Evolutionary conservation across 139 green algal species (phyloP).

Genomic region (Ettlia oleoabundans): DNA sequence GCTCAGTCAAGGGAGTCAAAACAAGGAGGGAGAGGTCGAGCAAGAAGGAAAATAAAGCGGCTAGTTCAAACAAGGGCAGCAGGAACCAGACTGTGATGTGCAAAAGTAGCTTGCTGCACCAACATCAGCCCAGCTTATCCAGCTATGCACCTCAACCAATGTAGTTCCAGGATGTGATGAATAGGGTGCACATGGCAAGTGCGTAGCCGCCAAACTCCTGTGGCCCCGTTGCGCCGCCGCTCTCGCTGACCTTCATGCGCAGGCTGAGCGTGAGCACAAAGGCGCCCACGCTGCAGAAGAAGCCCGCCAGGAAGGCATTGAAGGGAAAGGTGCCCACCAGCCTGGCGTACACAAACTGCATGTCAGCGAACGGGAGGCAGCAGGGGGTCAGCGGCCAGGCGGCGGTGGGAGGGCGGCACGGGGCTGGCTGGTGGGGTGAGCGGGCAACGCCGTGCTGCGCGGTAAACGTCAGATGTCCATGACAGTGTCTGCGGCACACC

Average conservation of each 20-base stretch:
- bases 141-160: constrained; percentile 60
- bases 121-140: too few relatives aligned
- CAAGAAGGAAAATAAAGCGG: not conserved
- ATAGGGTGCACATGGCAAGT: constrained; percentile 72
- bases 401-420: not conserved
- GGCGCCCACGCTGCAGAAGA: constrained; percentile 77
- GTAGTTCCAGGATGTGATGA: constrained; percentile 78
- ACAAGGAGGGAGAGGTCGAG: too few relatives aligned
- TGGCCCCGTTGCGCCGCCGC: constrained; percentile 54
- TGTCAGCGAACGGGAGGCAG: not conserved
- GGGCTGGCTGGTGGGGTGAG: not conserved
- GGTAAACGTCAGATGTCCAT: too few relatives aligned
- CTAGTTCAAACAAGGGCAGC: not conserved
- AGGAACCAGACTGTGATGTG: not conserved
- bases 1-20: too few relatives aligned
- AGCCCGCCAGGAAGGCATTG: constrained; percentile 84
- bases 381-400: not conserved
- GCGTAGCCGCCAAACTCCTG: constrained; percentile 86
- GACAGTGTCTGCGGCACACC: too few relatives aligned
- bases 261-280: constrained; percentile 76
- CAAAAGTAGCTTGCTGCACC: too few relatives aligned
- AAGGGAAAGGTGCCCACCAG: constrained; percentile 87
- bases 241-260: constrained; percentile 71
- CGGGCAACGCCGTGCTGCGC: not conserved
- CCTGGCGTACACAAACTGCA: constrained; percentile 80